Base-by-base conservation (phyloP, 129 eudicot species). In the Arctium lappa region DNA sequence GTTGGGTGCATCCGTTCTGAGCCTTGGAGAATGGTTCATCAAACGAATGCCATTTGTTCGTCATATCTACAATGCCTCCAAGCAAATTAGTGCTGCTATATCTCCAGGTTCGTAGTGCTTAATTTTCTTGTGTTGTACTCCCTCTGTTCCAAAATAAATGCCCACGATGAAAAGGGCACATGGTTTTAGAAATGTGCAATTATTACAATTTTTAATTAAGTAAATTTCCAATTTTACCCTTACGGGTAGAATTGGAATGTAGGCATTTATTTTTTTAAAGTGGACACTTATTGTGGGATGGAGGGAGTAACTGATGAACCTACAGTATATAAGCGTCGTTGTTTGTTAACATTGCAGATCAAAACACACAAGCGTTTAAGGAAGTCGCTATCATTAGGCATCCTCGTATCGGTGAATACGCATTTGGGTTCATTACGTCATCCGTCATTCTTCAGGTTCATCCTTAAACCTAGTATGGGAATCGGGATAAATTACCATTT, bases 321-420 rank as follows among this genome's bases (percentile, higher is more conserved):
- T 48, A 70, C 8, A 10, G 33, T 36, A 29, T 8, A 29, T 77
- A 50, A 83, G 46, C 36, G 0, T 13, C 29, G 0, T 46, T 83
- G 3, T 68, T 72, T 62, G 37, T 31, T 18, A 71, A 31, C 63
- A 27, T 44, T 72, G 76, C 95, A 93, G 97, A 93, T 87, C 97
- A 93, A 40, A 93, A 93, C 88, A 82, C 97, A 0, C 95, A 93
- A 76, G 97, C 97, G 9, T 93, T 93, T 53, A 89, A 93, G 86
- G 97, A 93, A 89, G 97, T 93, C 8, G 97, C 97, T 77, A 91
- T 93, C 80, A 93, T 93, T 65, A 88, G 93, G 88, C 98, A 94
- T 92, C 98, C 98, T 6, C 98, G 98, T 66, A 86, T 92, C 42
- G 98, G 97, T 76, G 98, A 94, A 92, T 92, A 92, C 81, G 97